Base-by-base conservation (phyloP, 805 yeast genomes). In the Nakazawaea wickerhamii region DNA sequence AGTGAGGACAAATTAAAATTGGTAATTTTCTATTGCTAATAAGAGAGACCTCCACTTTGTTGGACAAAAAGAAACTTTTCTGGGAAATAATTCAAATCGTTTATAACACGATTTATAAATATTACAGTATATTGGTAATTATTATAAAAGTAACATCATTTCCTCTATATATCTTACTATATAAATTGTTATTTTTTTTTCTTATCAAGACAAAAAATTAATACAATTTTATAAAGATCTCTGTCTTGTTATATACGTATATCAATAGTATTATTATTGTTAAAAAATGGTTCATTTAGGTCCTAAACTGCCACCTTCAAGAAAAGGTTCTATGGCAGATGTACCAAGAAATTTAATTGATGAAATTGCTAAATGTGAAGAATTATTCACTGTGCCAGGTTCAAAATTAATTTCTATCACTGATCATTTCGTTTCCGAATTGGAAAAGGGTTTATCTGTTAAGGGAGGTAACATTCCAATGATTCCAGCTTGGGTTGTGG, bases 401-500 rank as follows among this genome's bases (percentile, higher is more conserved):
- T 69, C 62, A 17, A 70, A 56, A 23, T 63, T 77, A 50, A 53
- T 61, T 44, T 51, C 61, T 36, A 67, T 76, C 58, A 68, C 76
- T 48, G 64, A 61, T 20, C 76, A 73, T 51, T 77, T 77, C 55
- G 61, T 72, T 42, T 51, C 60, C 35, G 82, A 77, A 55, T 64
- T 77, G 53, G 65, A 68, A 38, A 70, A 77, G 57, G 82, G 82
- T 26, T 61, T 70, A 49, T 58, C 70, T 40, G 68, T 70, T 50
- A 54, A 58, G 18, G 81, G 79, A 38, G 81, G 80, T 22, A 77
- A 77, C 52, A 76, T 77, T 48, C 82, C 82, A 42, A 77, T 77
- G 82, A 74, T 73, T 49, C 71, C 77, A 2, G 67, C 74, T 14
- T 77, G 81, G 81, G 80, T 76, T 36, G 61, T 76, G 65, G 79